Base-by-base conservation (phyloP, 345 rosid genomes). In the Pistacia atlantica region DNA sequence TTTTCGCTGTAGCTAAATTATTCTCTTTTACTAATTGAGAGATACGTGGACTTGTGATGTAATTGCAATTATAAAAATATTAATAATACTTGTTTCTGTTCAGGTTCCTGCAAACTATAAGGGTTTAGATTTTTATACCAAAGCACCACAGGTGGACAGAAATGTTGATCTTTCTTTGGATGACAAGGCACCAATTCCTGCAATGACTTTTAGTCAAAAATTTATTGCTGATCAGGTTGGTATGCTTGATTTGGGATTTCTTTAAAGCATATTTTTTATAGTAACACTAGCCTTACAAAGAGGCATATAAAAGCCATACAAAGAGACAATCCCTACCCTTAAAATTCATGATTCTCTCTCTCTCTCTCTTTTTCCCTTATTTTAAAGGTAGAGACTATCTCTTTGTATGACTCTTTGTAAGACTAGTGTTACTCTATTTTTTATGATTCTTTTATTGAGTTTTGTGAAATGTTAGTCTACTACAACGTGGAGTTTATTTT, bases 121-220 rank as follows among this genome's bases (percentile, higher is more conserved):
- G 54, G 97, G 94, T 73, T 76, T 89, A 75, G 89, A 93, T 75
- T 96, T 91, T 82, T 90, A 88, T 54, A 93, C 94, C 22, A 89
- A 85, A 84, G 95, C 97, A 31, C 84, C 93, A 78, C 98, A 93
- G 46, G 46, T 5, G 85, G 82, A 91, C 80, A 96, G 95, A 78
- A 90, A 84, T 80, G 86, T 92, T 74, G 76, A 86, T 66, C 82
- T 92, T 63, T 77, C 98, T 52, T 93, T 98, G 98, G 99, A 93
- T 86, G 99, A 92, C 59, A 98, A 96, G 87, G 97, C 92, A 80
- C 99, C 98, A 5, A 87, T 91, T 56, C 97, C 97, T 16, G 80
- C 79, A 10, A 96, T 85, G 86, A 89, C 93, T 59, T 84, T 96
- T 81, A 92, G 85, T 57, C 87, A 86, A 80, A 91, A 87, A 79